A percentile compares a stretch with the other conserved stretches of the same genome.
phyloP scores from a whole-genome alignment of 306 rosid genomes.

The Prunus salicina region DNA sequence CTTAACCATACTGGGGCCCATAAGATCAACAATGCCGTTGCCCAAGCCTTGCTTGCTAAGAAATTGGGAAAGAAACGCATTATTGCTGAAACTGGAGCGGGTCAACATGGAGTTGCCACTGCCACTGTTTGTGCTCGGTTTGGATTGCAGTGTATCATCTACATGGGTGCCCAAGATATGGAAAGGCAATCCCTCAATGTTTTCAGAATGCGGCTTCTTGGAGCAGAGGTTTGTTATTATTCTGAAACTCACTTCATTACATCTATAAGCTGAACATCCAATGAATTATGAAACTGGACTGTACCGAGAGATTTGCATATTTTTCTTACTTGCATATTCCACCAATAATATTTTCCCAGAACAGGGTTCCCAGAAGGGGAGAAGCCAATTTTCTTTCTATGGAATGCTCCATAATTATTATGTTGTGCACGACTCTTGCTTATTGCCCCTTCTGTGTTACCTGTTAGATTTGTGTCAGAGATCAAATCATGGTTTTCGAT shows the following conservation, averaged over 20 bases:
- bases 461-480: not conserved
- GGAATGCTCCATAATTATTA: not conserved
- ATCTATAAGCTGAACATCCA: not conserved
- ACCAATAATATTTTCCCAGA: too few relatives aligned
- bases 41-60: conserved; percentile 94
- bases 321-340: not conserved
- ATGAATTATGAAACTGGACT: not conserved
- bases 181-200: conserved; percentile 95
- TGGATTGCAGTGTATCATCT: conserved; percentile 80
- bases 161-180: conserved; percentile 99
- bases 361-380: too few relatives aligned
- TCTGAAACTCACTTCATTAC: conserved; percentile 7
- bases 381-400: not conserved
- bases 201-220: conserved; percentile 94
- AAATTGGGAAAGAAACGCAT: conserved; percentile 77
- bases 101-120: conserved; percentile 98
- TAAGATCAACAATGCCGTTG: conserved; percentile 92
- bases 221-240: conserved; percentile 79
- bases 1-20: conserved; percentile 99
- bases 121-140: conserved; percentile 97
- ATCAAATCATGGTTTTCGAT: not conserved
- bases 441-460: not conserved
- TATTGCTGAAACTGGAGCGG: conserved; percentile 98
- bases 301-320: not conserved
- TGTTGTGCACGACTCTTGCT: not conserved